These are phyloP conservation scores for Miscanthus lutarioriparius DNA, from an alignment of 176 grass and related monocot species.

Conservation along the genomic window DNA sequence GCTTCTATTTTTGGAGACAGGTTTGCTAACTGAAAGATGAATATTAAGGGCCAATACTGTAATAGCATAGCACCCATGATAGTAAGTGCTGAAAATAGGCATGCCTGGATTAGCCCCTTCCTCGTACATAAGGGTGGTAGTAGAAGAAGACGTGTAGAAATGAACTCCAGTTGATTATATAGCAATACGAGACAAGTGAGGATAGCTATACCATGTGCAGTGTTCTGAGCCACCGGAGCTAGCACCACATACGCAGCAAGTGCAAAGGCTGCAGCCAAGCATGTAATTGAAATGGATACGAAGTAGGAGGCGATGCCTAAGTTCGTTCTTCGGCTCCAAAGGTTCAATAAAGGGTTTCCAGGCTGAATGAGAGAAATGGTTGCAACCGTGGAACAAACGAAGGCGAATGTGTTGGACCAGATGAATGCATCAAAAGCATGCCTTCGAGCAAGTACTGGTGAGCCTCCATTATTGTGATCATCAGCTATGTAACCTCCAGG, in stretches of 20 bases:
- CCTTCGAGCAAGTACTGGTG: not conserved
- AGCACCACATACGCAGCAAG: not conserved
- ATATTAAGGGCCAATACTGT: not conserved
- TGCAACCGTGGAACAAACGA: not conserved
- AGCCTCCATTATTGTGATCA: not conserved
- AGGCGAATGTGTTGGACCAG: not conserved
- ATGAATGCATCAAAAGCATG: too few species aligned
- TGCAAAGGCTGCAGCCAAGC: not conserved
- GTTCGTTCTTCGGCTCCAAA: not conserved
- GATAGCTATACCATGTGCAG: too few species aligned
- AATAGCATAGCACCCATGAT: fast-evolving
- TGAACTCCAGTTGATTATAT: not conserved
- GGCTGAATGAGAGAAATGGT: not conserved
- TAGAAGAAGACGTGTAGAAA: fast-evolving
- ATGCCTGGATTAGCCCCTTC: not conserved
- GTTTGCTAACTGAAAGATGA: not conserved
- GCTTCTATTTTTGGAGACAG: too few species aligned
- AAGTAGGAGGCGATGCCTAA: not conserved
- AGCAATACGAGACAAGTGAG: not conserved
- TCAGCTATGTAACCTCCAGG: too few species aligned
- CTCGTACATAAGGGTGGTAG: not conserved
- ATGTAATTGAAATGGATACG: not conserved
- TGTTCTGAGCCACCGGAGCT: not conserved
- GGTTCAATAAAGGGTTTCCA: not conserved
- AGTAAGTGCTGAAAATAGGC: not conserved